phyloP scores from a whole-genome alignment of 768 basidiomycete genomes.

The Auriscalpium microsporum region DNA sequence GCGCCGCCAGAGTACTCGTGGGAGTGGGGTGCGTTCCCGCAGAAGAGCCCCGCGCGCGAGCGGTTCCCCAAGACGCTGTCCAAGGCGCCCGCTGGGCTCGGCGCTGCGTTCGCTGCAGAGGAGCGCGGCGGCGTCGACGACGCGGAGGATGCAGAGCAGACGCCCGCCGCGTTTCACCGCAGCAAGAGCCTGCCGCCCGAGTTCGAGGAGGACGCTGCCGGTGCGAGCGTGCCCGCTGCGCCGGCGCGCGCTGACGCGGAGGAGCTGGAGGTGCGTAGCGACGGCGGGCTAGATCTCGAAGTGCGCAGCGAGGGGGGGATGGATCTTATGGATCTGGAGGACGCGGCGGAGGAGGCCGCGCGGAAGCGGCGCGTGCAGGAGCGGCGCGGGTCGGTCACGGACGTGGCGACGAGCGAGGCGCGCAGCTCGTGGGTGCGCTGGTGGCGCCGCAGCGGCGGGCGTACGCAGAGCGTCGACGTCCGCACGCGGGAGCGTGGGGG shows the following conservation, averaged over 20 bases:
- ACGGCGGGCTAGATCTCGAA: neutral
- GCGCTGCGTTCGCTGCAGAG: slow-evolving; percentile 4
- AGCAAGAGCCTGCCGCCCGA: slow-evolving; percentile 53
- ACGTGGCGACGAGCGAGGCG: neutral
- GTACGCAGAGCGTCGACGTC: slow-evolving; percentile 3
- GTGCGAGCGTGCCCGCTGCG: neutral
- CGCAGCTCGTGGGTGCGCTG: slow-evolving; percentile 71
- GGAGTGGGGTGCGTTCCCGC: slow-evolving; percentile 92
- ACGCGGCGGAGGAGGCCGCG: neutral
- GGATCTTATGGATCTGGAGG: slow-evolving; percentile 6
- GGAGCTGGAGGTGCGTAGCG: neutral
- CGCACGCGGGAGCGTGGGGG: neutral
- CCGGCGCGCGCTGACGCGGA: neutral
- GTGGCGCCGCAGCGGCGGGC: slow-evolving; percentile 58
- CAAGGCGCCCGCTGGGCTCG: neutral
- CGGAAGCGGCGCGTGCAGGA: neutral
- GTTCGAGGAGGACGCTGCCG: slow-evolving; percentile 15
- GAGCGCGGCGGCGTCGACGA: slow-evolving; percentile 1
- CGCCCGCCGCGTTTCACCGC: slow-evolving; percentile 28
- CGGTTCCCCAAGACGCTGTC: slow-evolving; percentile 28
- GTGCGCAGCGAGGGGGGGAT: slow-evolving; percentile 6
- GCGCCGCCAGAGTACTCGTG: slow-evolving; percentile 59
- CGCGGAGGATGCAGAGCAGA: slow-evolving; percentile 8
- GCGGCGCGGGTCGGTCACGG: neutral
- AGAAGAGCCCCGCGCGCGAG: slow-evolving; percentile 57